A percentile compares a stretch with the other conserved stretches of the same genome.
Evolutionary conservation across 192 early-diverging fungal genomes (phyloP).

Genomic region (Podila epicladia): DNA sequence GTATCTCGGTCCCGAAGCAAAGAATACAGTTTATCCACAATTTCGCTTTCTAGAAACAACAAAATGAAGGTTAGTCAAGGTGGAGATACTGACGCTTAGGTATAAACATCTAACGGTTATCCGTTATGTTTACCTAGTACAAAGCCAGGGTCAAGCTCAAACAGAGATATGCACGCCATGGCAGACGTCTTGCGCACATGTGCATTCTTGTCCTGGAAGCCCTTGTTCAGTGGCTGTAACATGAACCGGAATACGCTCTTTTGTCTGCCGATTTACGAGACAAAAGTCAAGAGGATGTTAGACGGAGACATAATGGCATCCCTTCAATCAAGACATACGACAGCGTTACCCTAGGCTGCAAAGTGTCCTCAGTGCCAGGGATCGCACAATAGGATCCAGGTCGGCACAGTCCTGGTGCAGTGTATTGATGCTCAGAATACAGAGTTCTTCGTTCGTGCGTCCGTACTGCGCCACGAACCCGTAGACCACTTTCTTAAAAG

Average conservation of each 20-base stretch:
- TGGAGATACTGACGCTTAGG: no score
- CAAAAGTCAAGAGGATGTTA: neutral
- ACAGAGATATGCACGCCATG: constrained; percentile 48
- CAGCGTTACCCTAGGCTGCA: constrained; percentile 46
- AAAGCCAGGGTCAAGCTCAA: constrained; percentile 43
- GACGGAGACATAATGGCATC: neutral
- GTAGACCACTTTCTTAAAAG: constrained; percentile 45
- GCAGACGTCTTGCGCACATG: constrained; percentile 54
- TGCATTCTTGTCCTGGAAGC: constrained; percentile 49
- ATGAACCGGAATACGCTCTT: constrained; percentile 42
- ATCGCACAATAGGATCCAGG: constrained; percentile 43
- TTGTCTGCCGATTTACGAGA: neutral
- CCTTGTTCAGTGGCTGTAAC: constrained; percentile 40
- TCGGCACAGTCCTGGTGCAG: constrained; percentile 51
- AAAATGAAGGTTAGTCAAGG: neutral
- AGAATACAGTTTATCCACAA: constrained; percentile 48
- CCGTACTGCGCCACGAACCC: constrained; percentile 45
- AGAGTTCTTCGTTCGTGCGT: constrained; percentile 40
- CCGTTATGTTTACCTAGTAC: constrained; percentile 35
- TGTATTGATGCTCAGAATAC: constrained; percentile 52
- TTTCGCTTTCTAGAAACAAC: constrained; percentile 30
- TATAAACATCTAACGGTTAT: neutral
- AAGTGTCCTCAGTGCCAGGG: constrained; percentile 50
- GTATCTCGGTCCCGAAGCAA: constrained; percentile 44
- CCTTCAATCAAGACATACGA: neutral